Conservation (phyloP, 2,329 filamentous ascomycete species). For the Curvularia lunata region DNA sequence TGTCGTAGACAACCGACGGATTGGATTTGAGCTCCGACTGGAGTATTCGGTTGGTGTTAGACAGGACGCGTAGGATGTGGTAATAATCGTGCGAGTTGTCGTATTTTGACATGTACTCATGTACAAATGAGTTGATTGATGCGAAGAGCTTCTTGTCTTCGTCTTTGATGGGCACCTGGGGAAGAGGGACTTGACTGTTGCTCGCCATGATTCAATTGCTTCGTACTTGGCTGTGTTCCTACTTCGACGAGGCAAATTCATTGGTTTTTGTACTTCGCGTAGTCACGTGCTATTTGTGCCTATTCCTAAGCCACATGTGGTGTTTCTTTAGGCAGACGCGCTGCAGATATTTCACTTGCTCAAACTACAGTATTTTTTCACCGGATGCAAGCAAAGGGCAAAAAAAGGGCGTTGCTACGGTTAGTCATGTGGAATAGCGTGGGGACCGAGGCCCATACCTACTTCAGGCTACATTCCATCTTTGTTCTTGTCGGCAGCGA, state of each 20-base stretch:
- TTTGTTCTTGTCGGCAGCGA: neutral
- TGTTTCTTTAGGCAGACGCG: neutral
- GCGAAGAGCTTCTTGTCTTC: slow-evolving; percentile 33
- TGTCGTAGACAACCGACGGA: slow-evolving; percentile 53
- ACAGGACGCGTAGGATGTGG: slow-evolving; percentile 80
- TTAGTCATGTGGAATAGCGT: neutral
- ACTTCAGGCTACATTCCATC: neutral
- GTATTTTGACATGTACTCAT: slow-evolving; percentile 48
- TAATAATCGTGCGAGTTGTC: slow-evolving; percentile 88
- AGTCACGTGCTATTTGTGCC: slow-evolving; percentile 33
- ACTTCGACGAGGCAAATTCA: neutral
- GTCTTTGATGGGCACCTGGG: slow-evolving; percentile 33
- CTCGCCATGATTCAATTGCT: slow-evolving; percentile 21
- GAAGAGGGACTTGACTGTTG: slow-evolving; percentile 10
- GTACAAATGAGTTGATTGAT: slow-evolving; percentile 40
- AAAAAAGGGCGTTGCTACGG: neutral
- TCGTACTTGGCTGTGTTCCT: neutral
- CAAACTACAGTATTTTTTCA: neutral
- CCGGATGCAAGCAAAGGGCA: neutral
- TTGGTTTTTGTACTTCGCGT: slow-evolving; percentile 27
- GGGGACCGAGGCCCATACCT: neutral
- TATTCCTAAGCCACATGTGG: neutral
- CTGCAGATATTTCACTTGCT: neutral
- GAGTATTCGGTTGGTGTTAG: slow-evolving; percentile 72
- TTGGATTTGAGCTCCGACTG: slow-evolving; percentile 53